These are phyloP conservation scores for Macrophomina tecta DNA, from an alignment of 2,329 filamentous ascomycete species.

Conservation along the genomic window DNA sequence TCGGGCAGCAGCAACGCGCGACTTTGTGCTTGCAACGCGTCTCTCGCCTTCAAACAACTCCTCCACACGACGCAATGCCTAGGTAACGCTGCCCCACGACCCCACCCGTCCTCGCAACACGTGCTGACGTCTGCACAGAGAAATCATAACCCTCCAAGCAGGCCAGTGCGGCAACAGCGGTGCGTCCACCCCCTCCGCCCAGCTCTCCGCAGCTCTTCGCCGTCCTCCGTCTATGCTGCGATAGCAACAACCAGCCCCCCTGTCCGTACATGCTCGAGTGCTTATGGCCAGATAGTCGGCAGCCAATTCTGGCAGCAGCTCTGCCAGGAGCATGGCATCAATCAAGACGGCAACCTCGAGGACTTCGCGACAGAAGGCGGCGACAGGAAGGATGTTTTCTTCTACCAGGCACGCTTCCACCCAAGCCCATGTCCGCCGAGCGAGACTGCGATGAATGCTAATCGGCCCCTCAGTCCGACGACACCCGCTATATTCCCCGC, in stretches of 20 bases:
- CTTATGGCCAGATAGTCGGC: conserved; percentile 67
- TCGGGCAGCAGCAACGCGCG: conserved; percentile 20
- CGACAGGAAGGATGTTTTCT: conserved; percentile 98
- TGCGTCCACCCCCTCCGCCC: conserved; percentile 58
- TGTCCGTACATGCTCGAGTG: background rate
- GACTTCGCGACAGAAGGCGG: conserved; percentile 98
- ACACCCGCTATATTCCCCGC: conserved; percentile 95
- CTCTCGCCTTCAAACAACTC: conserved; percentile 17
- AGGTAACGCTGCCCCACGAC: conserved; percentile 36
- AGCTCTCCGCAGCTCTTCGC: conserved; percentile 22
- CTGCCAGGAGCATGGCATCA: conserved; percentile 97
- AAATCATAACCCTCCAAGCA: conserved; percentile 99
- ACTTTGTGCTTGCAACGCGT: conserved; percentile 24
- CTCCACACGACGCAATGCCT: conserved; percentile 41
- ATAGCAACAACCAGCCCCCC: background rate
- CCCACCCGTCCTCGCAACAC: background rate
- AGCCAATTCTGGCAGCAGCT: conserved; percentile 99
- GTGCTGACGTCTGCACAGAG: conserved; percentile 59
- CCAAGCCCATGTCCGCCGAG: background rate
- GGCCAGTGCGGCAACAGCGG: conserved; percentile 99
- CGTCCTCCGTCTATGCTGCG: conserved; percentile 2
- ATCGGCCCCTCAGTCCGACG: conserved; percentile 72
- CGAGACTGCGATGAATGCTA: background rate
- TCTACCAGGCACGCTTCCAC: conserved; percentile 70
- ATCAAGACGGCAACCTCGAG: conserved; percentile 93